phyloP scores from a whole-genome alignment of 2,329 filamentous ascomycete species.

The Paecilomyces sp. region DNA sequence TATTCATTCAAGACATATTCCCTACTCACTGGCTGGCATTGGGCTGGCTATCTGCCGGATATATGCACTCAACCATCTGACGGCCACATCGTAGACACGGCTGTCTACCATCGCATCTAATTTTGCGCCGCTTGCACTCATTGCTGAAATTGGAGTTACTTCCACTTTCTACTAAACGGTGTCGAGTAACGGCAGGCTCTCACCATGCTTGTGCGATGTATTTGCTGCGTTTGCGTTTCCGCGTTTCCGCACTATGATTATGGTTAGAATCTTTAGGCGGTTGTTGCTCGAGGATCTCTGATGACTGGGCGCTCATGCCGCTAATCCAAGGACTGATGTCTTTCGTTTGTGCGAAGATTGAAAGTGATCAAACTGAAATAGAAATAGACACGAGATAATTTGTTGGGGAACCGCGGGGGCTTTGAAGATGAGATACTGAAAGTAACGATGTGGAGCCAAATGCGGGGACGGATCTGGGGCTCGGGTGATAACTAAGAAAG shows the following conservation, averaged over 20 bases:
- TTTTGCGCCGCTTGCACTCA: slow-evolving; percentile 68
- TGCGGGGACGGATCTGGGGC: background rate
- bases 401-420: background rate
- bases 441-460: background rate
- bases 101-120: slow-evolving; percentile 66
- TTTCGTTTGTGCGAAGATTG: background rate
- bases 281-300: background rate
- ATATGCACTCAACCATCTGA: slow-evolving; percentile 59
- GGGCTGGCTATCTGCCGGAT: slow-evolving; percentile 55
- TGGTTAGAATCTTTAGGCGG: background rate
- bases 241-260: background rate
- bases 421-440: background rate
- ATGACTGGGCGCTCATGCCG: background rate
- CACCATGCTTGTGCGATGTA: slow-evolving; percentile 6
- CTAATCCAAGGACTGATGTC: background rate
- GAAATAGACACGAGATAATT: background rate
- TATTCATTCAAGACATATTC: background rate
- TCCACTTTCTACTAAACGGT: background rate
- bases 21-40: slow-evolving; percentile 1
- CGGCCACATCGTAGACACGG: slow-evolving; percentile 57
- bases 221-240: slow-evolving; percentile 5
- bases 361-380: background rate
- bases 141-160: slow-evolving; percentile 42
- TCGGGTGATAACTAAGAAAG: too few species aligned
- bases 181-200: background rate